phyloP scores from a whole-genome alignment of 2,329 filamentous ascomycete species.

The Pyrenochaeta sp. region DNA sequence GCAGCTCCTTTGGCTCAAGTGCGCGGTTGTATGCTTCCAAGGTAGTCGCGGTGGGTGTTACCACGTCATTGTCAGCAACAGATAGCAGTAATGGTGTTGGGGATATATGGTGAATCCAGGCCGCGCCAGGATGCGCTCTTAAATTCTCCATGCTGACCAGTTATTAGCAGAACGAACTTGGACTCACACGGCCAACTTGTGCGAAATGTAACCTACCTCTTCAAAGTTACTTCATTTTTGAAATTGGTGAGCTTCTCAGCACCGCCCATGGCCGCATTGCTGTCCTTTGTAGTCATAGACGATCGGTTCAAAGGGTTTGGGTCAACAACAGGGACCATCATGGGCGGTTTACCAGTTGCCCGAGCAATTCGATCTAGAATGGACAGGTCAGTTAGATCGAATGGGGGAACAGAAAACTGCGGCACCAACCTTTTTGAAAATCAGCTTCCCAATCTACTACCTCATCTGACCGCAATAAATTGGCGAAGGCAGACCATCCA shows the following conservation, averaged over 20 bases:
- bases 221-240: background rate
- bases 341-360: background rate
- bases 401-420: background rate
- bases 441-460: background rate
- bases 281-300: background rate
- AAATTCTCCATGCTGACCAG: background rate
- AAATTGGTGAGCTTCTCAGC: background rate
- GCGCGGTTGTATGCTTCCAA: conserved; percentile 4
- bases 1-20: conserved; percentile 7
- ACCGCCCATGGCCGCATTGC: background rate
- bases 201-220: background rate
- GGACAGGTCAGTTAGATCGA: background rate
- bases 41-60: background rate
- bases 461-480: background rate
- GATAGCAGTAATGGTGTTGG: conserved; percentile 4
- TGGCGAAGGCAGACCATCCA: background rate
- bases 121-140: background rate
- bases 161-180: background rate
- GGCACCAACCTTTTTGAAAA: background rate
- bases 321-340: background rate
- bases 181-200: background rate
- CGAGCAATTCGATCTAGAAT: background rate
- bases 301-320: background rate
- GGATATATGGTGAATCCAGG: conserved; percentile 4
- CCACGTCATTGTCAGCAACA: conserved; percentile 1